Evolutionary conservation across 176 grass and related monocot genomes (phyloP).

Genomic region (Thinopyrum elongatum): DNA sequence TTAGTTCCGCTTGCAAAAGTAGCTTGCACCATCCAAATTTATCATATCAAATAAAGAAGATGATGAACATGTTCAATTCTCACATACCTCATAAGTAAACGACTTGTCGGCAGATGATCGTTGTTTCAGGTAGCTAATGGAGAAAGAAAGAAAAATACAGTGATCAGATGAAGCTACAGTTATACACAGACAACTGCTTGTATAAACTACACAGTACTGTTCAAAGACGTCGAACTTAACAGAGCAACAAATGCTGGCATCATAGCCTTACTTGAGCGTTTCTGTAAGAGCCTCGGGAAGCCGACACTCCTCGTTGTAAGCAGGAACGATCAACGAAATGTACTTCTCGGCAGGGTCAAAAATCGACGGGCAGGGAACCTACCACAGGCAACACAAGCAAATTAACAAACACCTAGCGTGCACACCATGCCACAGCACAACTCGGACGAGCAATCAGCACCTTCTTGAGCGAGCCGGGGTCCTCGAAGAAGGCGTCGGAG

Average conservation of each 20-base stretch:
- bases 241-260: not conserved
- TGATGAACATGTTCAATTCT: not conserved
- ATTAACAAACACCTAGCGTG: constrained; percentile 26
- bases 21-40: not conserved
- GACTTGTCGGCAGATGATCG: constrained; percentile 59
- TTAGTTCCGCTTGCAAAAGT: not conserved
- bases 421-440: not conserved
- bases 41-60: not conserved
- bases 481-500: constrained; percentile 78
- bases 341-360: constrained; percentile 83
- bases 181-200: not conserved
- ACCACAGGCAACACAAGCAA: constrained; percentile 10
- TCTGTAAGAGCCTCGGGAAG: constrained; percentile 71
- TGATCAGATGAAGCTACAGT: not conserved
- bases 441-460: not conserved
- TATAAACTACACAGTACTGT: not conserved
- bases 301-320: constrained; percentile 85
- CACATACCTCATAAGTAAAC: constrained; percentile 89
- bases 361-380: constrained; percentile 88
- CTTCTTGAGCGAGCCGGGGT: constrained; percentile 93
- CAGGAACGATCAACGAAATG: constrained; percentile 80
- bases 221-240: not conserved
- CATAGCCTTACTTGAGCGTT: constrained; percentile 58
- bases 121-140: constrained; percentile 73
- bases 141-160: constrained; percentile 10